Evolutionary conservation across 108 stramenopile genomes (phyloP), one percentile per base, ranked within the genome.

Genomic region (Aurantiochytrium sp.): DNA sequence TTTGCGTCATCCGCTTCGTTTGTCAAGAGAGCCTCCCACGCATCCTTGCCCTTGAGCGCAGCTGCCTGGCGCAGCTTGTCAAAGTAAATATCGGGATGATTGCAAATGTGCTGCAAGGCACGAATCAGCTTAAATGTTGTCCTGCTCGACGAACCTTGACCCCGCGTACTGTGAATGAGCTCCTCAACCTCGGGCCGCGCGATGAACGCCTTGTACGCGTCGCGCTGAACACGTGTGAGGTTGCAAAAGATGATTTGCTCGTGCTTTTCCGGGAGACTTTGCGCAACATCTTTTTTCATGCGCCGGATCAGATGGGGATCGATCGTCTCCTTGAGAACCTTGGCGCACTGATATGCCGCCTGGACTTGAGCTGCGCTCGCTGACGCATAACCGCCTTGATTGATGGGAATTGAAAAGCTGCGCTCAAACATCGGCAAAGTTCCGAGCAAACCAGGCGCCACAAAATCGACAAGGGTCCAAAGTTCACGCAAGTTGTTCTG

Each of bases 221-320:
- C 60, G 14, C 89, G 72, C 89, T 98, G 98, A 28, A 91, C 91
- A n/a, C 89, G 19, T 6, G 96, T 96, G 53, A 98, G 92, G 6
- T 95, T 95, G 88, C 97, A 98, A 60, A 98, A 98, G 5, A 99
- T 88, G 4, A 98, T 97, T 88, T 97, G 97, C 89, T 98, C 98
- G 19, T 97, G 97, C 90, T 98, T 99, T 21, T 88, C 44, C 12
- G 95, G 94, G 14, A 95, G 90, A 5, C 45, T 58, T 35, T 91
- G 69, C 42, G 89, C 51, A 5, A 95, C 64, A 44, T 94, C 93
- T 5, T 93, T 72, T 59, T 95, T 95, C 87, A 88, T 51, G 44
- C 99, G 90, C 35, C 99, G 93, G 4, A 99, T 93, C 51, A 98
- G 91, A 76, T 98, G 98, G 35, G 98, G 98, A 58, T 96, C 94